Evolutionary conservation across 139 green algal genomes (phyloP).

Genomic region (Zygnema circumcarinatum): DNA sequence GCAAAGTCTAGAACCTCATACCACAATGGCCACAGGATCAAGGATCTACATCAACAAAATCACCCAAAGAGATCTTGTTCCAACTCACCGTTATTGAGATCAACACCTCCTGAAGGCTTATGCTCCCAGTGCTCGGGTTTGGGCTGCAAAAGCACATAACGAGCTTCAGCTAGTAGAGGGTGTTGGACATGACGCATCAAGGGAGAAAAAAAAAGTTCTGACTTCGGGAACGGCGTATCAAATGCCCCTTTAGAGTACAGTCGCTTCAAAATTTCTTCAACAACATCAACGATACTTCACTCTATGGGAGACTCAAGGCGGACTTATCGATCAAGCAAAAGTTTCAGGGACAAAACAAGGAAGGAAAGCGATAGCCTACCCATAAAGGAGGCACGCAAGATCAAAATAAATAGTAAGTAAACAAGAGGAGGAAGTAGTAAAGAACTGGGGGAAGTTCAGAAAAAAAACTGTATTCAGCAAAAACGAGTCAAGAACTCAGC

Average conservation of each 20-base stretch:
- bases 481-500: too few species aligned
- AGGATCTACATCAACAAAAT: too few species aligned
- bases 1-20: too few species aligned
- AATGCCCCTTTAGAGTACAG: background rate
- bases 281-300: background rate
- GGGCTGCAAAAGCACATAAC: constrained; percentile 24
- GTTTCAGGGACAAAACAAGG: background rate
- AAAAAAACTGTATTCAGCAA: too few species aligned
- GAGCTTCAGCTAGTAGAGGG: background rate
- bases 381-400: too few species aligned
- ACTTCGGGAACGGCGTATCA: background rate
- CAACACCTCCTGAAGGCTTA: background rate
- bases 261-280: too few species aligned
- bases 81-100: constrained; percentile 6
- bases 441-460: too few species aligned
- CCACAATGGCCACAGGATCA: too few species aligned
- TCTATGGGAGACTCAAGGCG: background rate
- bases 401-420: too few species aligned
- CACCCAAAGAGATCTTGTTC: background rate
- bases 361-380: too few species aligned
- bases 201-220: background rate
- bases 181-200: too few species aligned
- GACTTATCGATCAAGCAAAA: background rate
- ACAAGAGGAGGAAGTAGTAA: background rate
- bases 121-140: constrained; percentile 1